Base-by-base conservation (phyloP, 371 early-diverging fungal species). In the Rhizopus delemar region DNA sequence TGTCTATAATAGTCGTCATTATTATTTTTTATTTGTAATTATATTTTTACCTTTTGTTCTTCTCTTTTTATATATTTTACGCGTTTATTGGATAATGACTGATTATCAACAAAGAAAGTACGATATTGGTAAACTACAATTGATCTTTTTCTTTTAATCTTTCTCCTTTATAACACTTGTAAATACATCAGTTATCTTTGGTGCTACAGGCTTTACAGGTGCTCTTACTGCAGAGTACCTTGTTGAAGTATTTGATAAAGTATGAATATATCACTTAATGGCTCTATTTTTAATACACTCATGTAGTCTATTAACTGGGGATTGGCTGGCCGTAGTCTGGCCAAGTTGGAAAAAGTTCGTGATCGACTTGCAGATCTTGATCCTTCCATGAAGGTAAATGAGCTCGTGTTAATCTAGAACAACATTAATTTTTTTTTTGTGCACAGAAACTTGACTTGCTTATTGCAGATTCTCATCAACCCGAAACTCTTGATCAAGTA, bases 171-270 rank as follows among this genome's bases (percentile, higher is more conserved):
- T 32, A 28, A 41, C n/a, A 2, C 4, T n/a, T 11, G 22, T 22
- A 22, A 22, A 22, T 57, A 2, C 4, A 16, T 35, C 41, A 75
- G 76, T 75, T 11, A 49, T 95, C 43, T 93, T 90, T 74, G 97
- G 97, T 12, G 95, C 92, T 22, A 88, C 89, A 13, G 91, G 96
- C 9, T 95, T 92, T 68, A 93, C 96, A 5, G 96, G 95, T 8
- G 66, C 74, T 38, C 75, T 86, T 33, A 84, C 91, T 5, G 83
- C 87, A 29, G 87, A 90, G 66, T 66, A 80, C 77, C 41, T 63
- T 31, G 66, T 59, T 32, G 63, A 68, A 39, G 46, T 59, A 13
- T 54, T 56, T 58, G 70, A 68, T 56, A 73, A 69, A 45, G 73
- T 69, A 62, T 22, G 22, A 35, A 33, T 5, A 39, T 15, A 11